These are phyloP conservation scores for Eucalyptus tenuipes DNA, from an alignment of 345 rosid species.

Conservation along the genomic window DNA sequence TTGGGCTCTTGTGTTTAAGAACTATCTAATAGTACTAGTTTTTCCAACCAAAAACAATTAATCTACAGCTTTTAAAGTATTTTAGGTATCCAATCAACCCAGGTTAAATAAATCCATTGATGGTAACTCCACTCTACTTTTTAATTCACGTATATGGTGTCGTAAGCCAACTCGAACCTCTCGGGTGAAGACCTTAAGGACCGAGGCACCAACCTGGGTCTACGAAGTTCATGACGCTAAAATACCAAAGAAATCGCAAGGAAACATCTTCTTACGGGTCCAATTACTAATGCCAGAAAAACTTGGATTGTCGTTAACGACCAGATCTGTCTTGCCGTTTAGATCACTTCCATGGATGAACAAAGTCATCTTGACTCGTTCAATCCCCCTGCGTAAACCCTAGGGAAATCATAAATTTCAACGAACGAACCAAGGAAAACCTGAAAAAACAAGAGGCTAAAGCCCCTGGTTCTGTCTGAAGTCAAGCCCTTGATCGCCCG, in stretches of 20 bases:
- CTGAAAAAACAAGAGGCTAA: constrained; percentile 26
- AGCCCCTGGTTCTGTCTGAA: constrained; percentile 21
- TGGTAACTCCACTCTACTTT: neutral
- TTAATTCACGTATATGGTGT: neutral
- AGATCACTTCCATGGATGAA: neutral
- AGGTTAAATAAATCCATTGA: neutral
- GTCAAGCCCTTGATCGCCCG: neutral
- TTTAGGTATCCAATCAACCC: neutral
- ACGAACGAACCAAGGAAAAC: neutral
- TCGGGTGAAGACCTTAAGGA: neutral
- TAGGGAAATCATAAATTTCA: neutral
- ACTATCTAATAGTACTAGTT: too few species aligned
- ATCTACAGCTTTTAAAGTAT: neutral
- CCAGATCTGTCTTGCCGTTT: neutral
- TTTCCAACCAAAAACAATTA: too few species aligned
- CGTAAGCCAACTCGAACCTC: neutral
- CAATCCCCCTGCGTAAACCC: neutral
- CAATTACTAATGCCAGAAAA: neutral
- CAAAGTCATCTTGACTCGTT: neutral
- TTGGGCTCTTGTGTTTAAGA: too few species aligned
- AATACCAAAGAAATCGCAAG: neutral
- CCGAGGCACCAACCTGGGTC: neutral
- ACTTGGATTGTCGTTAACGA: neutral
- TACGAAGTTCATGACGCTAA: neutral
- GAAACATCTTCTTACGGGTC: neutral